Evolutionary conservation across 257 asterid species (phyloP), one percentile per base, ranked within the genome.

Genomic region (Scutellaria barbata): DNA sequence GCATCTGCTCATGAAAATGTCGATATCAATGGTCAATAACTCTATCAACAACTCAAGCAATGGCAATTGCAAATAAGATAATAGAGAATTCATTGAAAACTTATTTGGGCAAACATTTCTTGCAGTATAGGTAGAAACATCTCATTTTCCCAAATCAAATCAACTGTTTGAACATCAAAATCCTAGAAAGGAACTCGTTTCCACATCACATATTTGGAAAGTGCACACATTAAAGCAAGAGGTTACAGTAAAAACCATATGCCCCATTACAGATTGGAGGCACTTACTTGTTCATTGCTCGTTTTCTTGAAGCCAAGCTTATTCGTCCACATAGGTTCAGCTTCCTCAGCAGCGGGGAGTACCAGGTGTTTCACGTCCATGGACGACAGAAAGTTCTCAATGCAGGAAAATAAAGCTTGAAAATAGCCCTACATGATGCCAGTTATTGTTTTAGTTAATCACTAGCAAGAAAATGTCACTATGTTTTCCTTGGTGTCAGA

Each of bases 341-440:
- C 98, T 81, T 93, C 97, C 86, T 83, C 96, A 41, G 98, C 97
- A 79, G 98, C 96, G 64, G 98, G 98, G 56, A 93, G 88, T 62
- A 92, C 99, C 73, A 95, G 84, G 80, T 72, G 87, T 69, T 85
- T 87, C 73, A 95, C 98, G 46, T 71, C 79, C 97, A 95, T 76
- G 64, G 99, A 88, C 14, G 80, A 75, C 63, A 95, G 86, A 69
- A 95, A 74, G 71, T 78, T 64, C 88, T 95, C 97, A 39, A 95
- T 88, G 80, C 96, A 95, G 14, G 85, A 84, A 84, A 95, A 95
- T 57, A 95, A 66, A 11, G 98, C 98, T 76, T 76, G 98, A 74
- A 95, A 95, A 70, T 86, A 95, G 43, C 99, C 99, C 99, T 95
- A 65, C 72, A 77, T 10, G 58, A 8, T 54, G 68, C 43, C 41